Evolutionary conservation across 2,329 filamentous ascomycete genomes (phyloP).

Genomic region (Epicoccum sorghinum): DNA sequence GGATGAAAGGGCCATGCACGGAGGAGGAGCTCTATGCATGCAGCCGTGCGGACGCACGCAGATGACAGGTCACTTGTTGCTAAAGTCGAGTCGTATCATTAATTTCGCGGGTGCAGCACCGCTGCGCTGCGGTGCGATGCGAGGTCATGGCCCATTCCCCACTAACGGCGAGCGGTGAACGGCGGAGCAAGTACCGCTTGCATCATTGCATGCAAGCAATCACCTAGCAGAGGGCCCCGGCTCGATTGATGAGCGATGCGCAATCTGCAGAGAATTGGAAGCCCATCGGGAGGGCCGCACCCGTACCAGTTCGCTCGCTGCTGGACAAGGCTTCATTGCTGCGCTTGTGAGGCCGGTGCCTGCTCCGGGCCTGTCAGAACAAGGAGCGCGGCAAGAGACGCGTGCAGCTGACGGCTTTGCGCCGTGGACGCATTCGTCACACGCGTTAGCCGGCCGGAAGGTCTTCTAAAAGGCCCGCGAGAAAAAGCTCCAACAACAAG

Average conservation of each 20-base stretch:
- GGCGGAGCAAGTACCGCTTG: conserved; percentile 2
- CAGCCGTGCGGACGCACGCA: conserved; percentile 5
- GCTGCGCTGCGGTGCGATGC: not conserved
- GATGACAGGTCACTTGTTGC: conserved; percentile 5
- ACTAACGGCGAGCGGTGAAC: conserved; percentile 5
- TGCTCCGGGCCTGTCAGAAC: conserved; percentile 9
- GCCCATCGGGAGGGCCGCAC: conserved; percentile 10
- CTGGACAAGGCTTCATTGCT: not conserved
- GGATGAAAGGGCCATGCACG: conserved; percentile 2
- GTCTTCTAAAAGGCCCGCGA: not conserved
- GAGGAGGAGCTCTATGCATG: conserved; percentile 3
- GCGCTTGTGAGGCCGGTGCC: conserved; percentile 7
- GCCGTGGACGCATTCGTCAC: conserved; percentile 1
- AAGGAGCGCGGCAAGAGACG: conserved; percentile 7
- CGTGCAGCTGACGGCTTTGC: conserved; percentile 5
- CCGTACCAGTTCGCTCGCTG: conserved; percentile 3
- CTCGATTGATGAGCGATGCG: not conserved
- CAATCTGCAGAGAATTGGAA: not conserved
- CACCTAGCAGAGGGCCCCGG: not conserved
- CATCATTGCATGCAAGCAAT: conserved; percentile 7
- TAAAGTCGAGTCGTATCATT: not conserved
- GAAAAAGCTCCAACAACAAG: not conserved
- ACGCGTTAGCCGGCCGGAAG: not conserved
- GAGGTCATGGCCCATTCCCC: not conserved
- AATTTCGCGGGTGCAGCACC: too few relatives aligned